Percentiles rank a stretch among this genome's conserved stretches.
phyloP scores from a whole-genome alignment of 1,139 yeast genomes.

The Blastobotrys elegans region DNA sequence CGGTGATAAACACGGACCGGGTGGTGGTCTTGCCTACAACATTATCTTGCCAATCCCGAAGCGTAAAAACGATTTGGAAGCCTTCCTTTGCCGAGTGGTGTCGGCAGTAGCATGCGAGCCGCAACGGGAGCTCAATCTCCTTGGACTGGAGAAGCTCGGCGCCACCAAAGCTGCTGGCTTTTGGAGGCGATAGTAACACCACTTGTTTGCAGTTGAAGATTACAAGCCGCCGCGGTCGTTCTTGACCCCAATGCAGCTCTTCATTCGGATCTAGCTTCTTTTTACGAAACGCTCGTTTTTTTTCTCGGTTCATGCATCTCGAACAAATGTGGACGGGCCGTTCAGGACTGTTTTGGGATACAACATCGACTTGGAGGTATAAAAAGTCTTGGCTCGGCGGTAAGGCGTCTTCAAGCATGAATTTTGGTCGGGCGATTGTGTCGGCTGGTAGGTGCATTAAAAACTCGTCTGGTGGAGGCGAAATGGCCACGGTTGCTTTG shows the following conservation, averaged over 20 bases:
- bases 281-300: conserved; percentile 79
- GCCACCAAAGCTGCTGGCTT: conserved; percentile 21
- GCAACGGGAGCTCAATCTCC: conserved; percentile 67
- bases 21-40: conserved; percentile 71
- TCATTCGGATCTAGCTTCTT: conserved; percentile 64
- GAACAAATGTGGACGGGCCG: conserved; percentile 73
- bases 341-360: conserved; percentile 35
- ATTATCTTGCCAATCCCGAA: conserved; percentile 54
- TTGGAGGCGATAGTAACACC: conserved; percentile 54
- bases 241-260: conserved; percentile 72
- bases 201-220: conserved; percentile 89
- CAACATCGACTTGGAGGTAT: conserved; percentile 37
- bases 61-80: conserved; percentile 65
- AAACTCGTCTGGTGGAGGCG: conserved; percentile 73
- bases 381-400: conserved; percentile 29
- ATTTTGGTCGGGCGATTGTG: conserved; percentile 79
- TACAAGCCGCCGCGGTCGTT: conserved; percentile 70
- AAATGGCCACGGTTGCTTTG: conserved; percentile 59
- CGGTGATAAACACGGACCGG: conserved; percentile 82
- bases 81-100: conserved; percentile 87
- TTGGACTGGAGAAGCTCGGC: conserved; percentile 33
- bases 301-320: conserved; percentile 86
- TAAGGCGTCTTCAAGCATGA: conserved; percentile 47
- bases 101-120: conserved; percentile 92
- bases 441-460: conserved; percentile 79